Evolutionary conservation across 1,284 basidiomycete genomes (phyloP), one percentile per base, ranked within the genome.

Genomic region (Wallemia hederae): DNA sequence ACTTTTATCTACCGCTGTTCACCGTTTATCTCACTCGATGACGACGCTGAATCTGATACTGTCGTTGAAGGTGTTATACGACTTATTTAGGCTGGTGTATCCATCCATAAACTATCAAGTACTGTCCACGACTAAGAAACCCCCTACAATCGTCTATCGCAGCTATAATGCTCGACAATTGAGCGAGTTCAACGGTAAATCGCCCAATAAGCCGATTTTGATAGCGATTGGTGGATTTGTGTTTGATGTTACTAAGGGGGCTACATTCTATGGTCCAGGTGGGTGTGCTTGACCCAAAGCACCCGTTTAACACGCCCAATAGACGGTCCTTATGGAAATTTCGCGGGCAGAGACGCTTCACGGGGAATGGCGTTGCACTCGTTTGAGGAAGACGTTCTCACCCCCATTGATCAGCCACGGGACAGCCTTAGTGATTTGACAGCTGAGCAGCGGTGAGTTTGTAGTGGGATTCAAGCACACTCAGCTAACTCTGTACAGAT

Each of bases 361-460:
- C 75, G 89, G 57, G 89, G 90, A 14, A 92, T 94, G 89, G 90
- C 90, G 7, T 94, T 91, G 71, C 90, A 96, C 72, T 90, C 86
- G 2, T 96, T 96, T 66, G 90, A 91, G 66, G 59, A 67, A 90
- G 90, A 90, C 55, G 90, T 92, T 83, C 75, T 94, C 63, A 91
- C 86, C 0, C 78, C 84, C 0, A 70, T 89, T 15, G 86, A 91
- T 70, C 76, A 87, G 71, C 85, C 86, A 1, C 73, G 92, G 27
- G 90, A 94, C 71, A 81, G 79, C 65, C 76, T 94, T 5, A 72
- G 77, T 1, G 85, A 91, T 67, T 76, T 94, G 34, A 80, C 77
- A 19, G 72, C 74, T 0, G 79, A 83, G 58, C 90, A 96, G 71
- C 79, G 88, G 89, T 92, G 69, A 68, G 85, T 76, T 33, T 9